Conservation (phyloP, 163 green algal genomes). For the Coccomyxa subellipsoidea region DNA sequence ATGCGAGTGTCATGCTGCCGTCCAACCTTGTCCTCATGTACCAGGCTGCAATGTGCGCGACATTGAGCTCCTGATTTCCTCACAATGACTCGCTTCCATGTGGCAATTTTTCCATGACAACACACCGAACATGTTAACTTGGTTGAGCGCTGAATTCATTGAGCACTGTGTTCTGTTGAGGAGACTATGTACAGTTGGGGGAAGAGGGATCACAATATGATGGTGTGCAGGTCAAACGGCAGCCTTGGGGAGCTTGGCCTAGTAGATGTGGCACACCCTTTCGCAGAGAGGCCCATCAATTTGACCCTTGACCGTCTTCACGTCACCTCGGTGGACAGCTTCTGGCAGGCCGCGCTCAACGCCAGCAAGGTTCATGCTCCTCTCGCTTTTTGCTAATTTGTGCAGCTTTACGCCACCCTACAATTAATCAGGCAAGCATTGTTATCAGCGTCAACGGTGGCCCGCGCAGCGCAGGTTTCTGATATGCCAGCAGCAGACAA, state of each 20-base stretch:
- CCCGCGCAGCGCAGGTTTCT: neutral
- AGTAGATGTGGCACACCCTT: neutral
- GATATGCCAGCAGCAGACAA: neutral
- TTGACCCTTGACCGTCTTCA: neutral
- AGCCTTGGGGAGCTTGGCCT: neutral
- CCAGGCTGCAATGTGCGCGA: neutral
- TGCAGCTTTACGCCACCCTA: too few species aligned
- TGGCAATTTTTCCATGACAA: too few species aligned
- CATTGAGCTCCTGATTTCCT: too few species aligned
- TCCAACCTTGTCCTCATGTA: constrained; percentile 6
- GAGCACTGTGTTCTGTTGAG: too few species aligned
- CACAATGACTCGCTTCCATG: too few species aligned
- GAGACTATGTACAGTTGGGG: too few species aligned
- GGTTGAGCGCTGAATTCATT: too few species aligned
- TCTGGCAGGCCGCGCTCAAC: neutral
- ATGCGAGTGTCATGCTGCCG: neutral
- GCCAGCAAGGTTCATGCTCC: too few species aligned
- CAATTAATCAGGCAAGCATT: too few species aligned
- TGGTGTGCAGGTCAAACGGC: neutral
- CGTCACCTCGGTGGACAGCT: neutral
- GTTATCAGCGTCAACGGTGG: too few species aligned
- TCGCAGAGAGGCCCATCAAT: neutral
- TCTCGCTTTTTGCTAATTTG: neutral
- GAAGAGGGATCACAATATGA: neutral
- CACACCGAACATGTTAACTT: too few species aligned